phyloP scores from a whole-genome alignment of 1,139 yeast genomes.

The Hanseniaspora sp. region DNA sequence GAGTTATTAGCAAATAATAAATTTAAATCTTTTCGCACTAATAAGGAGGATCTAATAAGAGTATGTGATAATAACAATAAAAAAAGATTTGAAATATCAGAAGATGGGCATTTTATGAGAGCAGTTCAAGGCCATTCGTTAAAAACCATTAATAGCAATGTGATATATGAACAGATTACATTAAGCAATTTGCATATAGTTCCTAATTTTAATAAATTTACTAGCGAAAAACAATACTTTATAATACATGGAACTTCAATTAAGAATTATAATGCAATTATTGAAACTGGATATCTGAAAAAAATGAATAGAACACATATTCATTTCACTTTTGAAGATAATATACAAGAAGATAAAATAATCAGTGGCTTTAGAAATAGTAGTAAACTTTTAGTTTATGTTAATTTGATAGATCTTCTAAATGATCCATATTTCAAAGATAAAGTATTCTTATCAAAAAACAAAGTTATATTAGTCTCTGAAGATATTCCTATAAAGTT shows the following conservation, averaged over 20 bases:
- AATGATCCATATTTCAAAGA: not conserved
- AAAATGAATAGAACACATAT: conserved; percentile 73
- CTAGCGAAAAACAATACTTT: conserved; percentile 32
- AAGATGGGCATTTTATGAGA: conserved; percentile 40
- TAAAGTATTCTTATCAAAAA: conserved; percentile 2
- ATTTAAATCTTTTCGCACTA: conserved; percentile 45
- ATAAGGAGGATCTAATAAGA: conserved; percentile 45
- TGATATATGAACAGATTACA: conserved; percentile 31
- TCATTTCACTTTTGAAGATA: conserved; percentile 51
- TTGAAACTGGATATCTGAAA: conserved; percentile 46
- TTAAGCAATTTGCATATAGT: conserved; percentile 10
- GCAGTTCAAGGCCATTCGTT: conserved; percentile 93
- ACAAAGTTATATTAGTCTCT: conserved; percentile 9
- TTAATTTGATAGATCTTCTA: conserved; percentile 32
- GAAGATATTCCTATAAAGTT: conserved; percentile 4
- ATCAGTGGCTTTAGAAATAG: conserved; percentile 64
- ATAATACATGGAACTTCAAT: conserved; percentile 74
- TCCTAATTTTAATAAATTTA: not conserved
- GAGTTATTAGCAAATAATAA: conserved; percentile 48
- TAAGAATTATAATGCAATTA: conserved; percentile 42
- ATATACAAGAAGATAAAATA: conserved; percentile 25
- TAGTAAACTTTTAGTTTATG: conserved; percentile 50
- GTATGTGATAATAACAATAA: conserved; percentile 61
- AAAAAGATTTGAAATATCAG: conserved; percentile 46
- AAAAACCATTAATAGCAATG: conserved; percentile 36